Percentiles rank a stretch among this genome's conserved stretches.
Evolutionary conservation across 495 filamentous ascomycete genomes (phyloP).

Genomic region (Penicillium manginii): DNA sequence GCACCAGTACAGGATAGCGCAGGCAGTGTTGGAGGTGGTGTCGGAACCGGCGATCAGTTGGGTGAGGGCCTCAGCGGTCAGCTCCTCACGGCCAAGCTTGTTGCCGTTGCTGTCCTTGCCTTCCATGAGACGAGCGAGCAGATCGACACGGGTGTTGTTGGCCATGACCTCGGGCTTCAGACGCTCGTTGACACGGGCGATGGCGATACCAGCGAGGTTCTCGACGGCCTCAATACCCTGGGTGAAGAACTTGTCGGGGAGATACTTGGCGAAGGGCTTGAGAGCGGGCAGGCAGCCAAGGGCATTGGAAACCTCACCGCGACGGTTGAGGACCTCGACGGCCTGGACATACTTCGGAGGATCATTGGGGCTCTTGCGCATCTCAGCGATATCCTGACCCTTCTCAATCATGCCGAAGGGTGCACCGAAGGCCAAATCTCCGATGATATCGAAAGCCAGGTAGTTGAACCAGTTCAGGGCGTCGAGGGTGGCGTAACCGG

Average conservation of each 20-base stretch:
- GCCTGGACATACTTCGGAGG: conserved; percentile 53
- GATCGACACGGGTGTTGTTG: conserved; percentile 68
- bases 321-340: conserved; percentile 58
- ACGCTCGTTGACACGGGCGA: conserved; percentile 76
- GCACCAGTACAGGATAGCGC: conserved; percentile 81
- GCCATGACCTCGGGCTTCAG: conserved; percentile 63
- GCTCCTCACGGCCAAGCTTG: conserved; percentile 72
- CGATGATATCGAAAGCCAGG: conserved; percentile 91
- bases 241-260: conserved; percentile 57
- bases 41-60: conserved; percentile 91
- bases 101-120: conserved; percentile 80
- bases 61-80: conserved; percentile 86
- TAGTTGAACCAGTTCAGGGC: conserved; percentile 94
- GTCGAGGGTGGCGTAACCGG: conserved; percentile 66
- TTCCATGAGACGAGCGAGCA: conserved; percentile 84
- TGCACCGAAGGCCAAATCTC: conserved; percentile 58
- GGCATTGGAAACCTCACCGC: conserved; percentile 56
- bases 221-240: conserved; percentile 54
- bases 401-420: conserved; percentile 59
- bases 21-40: conserved; percentile 88
- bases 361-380: conserved; percentile 51
- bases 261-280: conserved; percentile 54
- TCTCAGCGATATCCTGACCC: conserved; percentile 62
- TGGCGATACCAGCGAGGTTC: conserved; percentile 65
- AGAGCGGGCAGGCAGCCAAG: conserved; percentile 51